Percentiles rank a stretch among this genome's conserved stretches.
Evolutionary conservation across 2,329 filamentous ascomycete species (phyloP).

Genomic region (Orbilia javanica): DNA sequence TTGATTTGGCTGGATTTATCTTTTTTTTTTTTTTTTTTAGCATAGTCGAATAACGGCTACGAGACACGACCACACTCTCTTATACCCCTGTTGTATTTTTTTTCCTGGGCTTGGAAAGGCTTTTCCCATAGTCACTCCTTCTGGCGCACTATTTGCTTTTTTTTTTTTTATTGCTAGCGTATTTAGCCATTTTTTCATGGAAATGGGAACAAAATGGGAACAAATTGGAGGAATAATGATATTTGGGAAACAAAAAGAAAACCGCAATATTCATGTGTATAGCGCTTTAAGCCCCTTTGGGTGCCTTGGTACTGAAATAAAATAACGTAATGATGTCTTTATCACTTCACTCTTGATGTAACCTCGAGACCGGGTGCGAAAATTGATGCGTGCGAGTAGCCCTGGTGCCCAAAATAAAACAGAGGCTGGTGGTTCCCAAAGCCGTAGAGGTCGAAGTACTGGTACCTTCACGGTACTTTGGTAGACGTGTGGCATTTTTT

Average conservation of each 20-base stretch:
- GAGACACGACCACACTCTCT: slow-evolving; percentile 9
- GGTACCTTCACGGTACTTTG: neutral
- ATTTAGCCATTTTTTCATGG: neutral
- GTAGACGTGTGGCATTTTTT: slow-evolving; percentile 9
- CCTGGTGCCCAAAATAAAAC: neutral
- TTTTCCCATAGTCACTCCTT: slow-evolving; percentile 20
- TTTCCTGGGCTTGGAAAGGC: slow-evolving; percentile 21
- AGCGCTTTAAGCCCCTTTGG: slow-evolving; percentile 7
- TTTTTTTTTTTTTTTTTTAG: neutral
- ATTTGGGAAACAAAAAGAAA: slow-evolving; percentile 17
- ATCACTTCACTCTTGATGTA: neutral
- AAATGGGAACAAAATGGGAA: neutral
- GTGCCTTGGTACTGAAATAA: slow-evolving; percentile 20
- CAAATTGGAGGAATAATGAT: slow-evolving; percentile 14
- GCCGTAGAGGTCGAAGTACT: neutral
- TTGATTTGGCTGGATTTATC: neutral
- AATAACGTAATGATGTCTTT: slow-evolving; percentile 9
- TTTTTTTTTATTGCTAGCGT: neutral
- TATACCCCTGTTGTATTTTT: neutral
- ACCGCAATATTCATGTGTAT: slow-evolving; percentile 23
- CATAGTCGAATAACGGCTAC: slow-evolving; percentile 6
- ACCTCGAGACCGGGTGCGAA: no score
- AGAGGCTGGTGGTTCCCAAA: neutral
- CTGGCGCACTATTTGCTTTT: slow-evolving; percentile 7
- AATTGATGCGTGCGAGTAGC: neutral